Evolutionary conservation across 2,329 filamentous ascomycete species (phyloP).

Genomic region (Rugonectria rugulosa): DNA sequence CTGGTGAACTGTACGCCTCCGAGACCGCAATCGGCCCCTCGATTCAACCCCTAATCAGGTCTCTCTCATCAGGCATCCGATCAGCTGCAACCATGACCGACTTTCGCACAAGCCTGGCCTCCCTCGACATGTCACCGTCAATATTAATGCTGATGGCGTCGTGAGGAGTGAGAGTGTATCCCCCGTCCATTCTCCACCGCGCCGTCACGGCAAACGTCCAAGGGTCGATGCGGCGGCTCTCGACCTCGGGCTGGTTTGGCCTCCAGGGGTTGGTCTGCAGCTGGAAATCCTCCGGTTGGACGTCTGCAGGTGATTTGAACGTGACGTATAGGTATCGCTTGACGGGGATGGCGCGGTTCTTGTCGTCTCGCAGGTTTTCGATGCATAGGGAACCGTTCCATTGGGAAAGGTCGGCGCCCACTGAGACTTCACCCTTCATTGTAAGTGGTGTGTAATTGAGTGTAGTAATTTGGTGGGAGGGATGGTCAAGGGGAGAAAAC

Average conservation of each 20-base stretch:
- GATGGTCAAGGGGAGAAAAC: neutral
- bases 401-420: conserved; percentile 12
- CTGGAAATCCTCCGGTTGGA: conserved; percentile 9
- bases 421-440: conserved; percentile 8
- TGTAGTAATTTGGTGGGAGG: neutral
- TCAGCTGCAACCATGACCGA: conserved; percentile 10
- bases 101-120: neutral
- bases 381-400: conserved; percentile 11
- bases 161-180: conserved; percentile 9
- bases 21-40: neutral
- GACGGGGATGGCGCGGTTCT: conserved; percentile 2
- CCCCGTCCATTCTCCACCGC: conserved; percentile 9
- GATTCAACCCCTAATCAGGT: neutral
- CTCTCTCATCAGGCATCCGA: conserved; percentile 5
- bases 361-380: conserved; percentile 8
- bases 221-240: conserved; percentile 6
- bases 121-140: conserved; percentile 10
- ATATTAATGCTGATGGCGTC: conserved; percentile 16
- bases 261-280: conserved; percentile 8
- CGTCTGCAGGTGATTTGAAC: conserved; percentile 6
- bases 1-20: no score
- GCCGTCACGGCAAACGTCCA: conserved; percentile 14
- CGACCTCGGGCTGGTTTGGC: conserved; percentile 5
- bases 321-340: conserved; percentile 5
- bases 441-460: neutral